Conservation (phyloP, 176 grass and related monocot genomes). For the Eleusine indica region DNA sequence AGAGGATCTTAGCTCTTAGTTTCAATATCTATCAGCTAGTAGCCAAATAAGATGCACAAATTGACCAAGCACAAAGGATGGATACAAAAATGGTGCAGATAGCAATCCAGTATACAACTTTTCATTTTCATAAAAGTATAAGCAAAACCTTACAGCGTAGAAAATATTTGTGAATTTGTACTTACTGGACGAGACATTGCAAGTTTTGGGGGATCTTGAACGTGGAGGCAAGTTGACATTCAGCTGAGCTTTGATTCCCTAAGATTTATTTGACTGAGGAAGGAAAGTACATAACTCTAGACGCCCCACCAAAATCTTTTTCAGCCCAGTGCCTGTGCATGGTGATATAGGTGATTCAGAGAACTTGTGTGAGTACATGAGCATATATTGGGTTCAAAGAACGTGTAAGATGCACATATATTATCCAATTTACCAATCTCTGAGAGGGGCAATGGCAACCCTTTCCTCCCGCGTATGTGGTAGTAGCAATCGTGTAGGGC, state of each 20-base stretch:
- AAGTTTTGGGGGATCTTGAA: constrained; percentile 32
- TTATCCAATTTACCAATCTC: constrained; percentile 5
- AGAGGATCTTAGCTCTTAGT: neutral
- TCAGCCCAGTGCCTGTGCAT: constrained; percentile 13
- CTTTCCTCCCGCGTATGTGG: neutral
- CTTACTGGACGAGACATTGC: constrained; percentile 41
- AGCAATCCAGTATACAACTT: neutral
- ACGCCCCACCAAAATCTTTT: neutral
- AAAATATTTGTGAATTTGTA: neutral
- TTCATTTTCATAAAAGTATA: constrained; percentile 18
- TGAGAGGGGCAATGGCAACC: neutral
- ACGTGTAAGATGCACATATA: neutral
- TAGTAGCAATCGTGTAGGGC: neutral
- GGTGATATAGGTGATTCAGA: neutral
- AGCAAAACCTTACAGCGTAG: neutral
- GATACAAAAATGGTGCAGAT: constrained; percentile 6
- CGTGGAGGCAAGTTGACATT: constrained; percentile 44
- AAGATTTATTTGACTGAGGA: constrained; percentile 10
- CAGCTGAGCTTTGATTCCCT: constrained; percentile 21
- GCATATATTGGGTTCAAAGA: neutral
- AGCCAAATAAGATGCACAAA: constrained; percentile 36
- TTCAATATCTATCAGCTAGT: neutral
- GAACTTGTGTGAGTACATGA: constrained; percentile 1
- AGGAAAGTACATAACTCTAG: constrained; percentile 20
- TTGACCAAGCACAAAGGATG: constrained; percentile 28